A percentile compares a stretch with the other conserved stretches of the same genome.
Evolutionary conservation across 148 eudicot genomes (phyloP).

Genomic region (Chenopodium berlandieri): DNA sequence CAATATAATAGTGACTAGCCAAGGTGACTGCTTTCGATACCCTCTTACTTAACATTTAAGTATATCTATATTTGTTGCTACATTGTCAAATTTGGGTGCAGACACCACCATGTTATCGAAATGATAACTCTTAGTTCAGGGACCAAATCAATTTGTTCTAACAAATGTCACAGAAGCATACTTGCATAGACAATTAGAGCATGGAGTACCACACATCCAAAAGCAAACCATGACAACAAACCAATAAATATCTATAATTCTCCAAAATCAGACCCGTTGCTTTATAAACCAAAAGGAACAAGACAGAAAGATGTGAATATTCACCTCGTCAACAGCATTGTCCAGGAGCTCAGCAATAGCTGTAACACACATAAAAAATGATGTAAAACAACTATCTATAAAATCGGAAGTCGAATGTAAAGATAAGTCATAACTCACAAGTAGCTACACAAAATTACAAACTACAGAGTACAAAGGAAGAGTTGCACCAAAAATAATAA

Average conservation of each 20-base stretch:
- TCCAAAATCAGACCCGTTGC: not conserved
- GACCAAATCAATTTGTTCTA: not conserved
- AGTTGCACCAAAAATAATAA: too few relatives aligned
- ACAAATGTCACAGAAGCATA: not conserved
- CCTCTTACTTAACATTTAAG: too few relatives aligned
- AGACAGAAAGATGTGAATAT: not conserved
- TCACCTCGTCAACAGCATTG: slow-evolving; percentile 96
- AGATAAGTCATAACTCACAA: too few relatives aligned
- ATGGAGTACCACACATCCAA: not conserved
- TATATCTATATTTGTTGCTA: too few relatives aligned
- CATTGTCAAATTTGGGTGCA: too few relatives aligned
- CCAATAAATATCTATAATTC: not conserved
- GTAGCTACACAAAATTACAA: not conserved
- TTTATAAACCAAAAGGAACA: slow-evolving; percentile 5
- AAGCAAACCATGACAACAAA: not conserved
- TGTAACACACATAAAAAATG: slow-evolving; percentile 33
- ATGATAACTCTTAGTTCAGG: not conserved
- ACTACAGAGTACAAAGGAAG: too few relatives aligned
- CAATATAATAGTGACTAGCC: too few relatives aligned
- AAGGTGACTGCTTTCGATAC: too few relatives aligned
- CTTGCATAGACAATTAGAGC: not conserved
- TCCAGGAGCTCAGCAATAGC: slow-evolving; percentile 98
- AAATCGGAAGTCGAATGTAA: not conserved
- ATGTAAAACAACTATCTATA: not conserved
- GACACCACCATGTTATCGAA: not conserved